These are phyloP conservation scores for Coemansia sp. DNA, from an alignment of 192 early-diverging fungal genomes.

Conservation along the genomic window DNA sequence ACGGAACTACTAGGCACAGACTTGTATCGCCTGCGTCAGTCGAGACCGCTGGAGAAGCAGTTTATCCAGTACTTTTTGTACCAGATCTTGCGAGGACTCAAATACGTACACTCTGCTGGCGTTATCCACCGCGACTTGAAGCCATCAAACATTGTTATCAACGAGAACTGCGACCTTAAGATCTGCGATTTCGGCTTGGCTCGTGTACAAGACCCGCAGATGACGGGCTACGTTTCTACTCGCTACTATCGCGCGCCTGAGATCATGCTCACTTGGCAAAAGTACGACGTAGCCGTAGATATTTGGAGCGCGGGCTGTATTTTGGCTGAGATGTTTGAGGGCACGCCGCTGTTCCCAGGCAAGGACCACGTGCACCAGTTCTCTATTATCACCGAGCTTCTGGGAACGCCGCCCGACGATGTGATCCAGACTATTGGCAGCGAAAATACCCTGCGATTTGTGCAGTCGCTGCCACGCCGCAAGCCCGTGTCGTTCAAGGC, in stretches of 20 bases:
- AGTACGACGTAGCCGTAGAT: conserved; percentile 95
- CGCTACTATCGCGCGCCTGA: conserved; percentile 98
- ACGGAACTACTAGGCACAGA: conserved; percentile 96
- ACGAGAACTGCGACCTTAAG: conserved; percentile 98
- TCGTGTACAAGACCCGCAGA: conserved; percentile 90
- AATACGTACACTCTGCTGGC: conserved; percentile 95
- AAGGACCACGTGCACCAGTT: conserved; percentile 96
- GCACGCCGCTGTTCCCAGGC: conserved; percentile 92
- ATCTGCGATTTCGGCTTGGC: conserved; percentile 99
- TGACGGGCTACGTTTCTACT: conserved; percentile 99
- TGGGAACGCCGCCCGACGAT: conserved; percentile 91
- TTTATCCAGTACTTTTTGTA: conserved; percentile 98
- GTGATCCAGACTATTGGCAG: conserved; percentile 91
- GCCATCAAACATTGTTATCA: conserved; percentile 95
- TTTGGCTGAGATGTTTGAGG: conserved; percentile 93
- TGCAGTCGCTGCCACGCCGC: conserved; percentile 81
- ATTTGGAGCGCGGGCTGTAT: conserved; percentile 97
- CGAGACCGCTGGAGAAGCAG: conserved; percentile 89
- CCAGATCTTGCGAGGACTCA: conserved; percentile 89
- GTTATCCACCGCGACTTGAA: conserved; percentile 96
- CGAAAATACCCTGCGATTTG: conserved; percentile 92
- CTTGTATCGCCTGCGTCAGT: conserved; percentile 87
- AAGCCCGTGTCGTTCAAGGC: conserved; percentile 78
- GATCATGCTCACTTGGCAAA: conserved; percentile 98
- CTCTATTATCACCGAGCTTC: conserved; percentile 89